Percentiles rank a stretch among this genome's conserved stretches.
Evolutionary conservation across 345 rosid species (phyloP).

Genomic region (Raphanus sativus): DNA sequence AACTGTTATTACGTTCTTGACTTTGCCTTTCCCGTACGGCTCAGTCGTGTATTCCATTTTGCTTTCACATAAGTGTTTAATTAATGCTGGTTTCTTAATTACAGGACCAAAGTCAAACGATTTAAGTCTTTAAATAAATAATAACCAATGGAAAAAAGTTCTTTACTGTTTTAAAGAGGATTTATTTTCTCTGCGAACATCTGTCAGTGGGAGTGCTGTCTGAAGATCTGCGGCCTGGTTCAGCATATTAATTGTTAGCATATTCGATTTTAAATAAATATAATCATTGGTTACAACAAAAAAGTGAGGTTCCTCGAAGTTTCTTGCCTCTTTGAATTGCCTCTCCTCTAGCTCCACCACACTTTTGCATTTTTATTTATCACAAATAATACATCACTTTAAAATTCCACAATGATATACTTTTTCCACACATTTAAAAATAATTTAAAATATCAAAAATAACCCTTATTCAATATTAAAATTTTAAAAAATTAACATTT

Average conservation of each 20-base stretch:
- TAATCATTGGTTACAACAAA: not conserved
- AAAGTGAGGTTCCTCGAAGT: slow-evolving; percentile 28
- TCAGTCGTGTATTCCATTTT: slow-evolving; percentile 24
- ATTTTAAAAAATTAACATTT: no score
- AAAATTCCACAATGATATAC: not conserved
- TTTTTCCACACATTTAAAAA: no score
- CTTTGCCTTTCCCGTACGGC: slow-evolving; percentile 26
- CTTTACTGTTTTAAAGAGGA: not conserved
- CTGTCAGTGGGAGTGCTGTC: slow-evolving; percentile 28
- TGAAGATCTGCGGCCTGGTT: slow-evolving; percentile 8
- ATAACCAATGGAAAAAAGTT: slow-evolving; percentile 1
- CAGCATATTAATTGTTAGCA: not conserved
- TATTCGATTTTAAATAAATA: not conserved
- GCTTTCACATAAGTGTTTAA: not conserved
- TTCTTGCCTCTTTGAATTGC: slow-evolving; percentile 24
- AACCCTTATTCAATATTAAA: no score
- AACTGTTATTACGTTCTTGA: slow-evolving; percentile 27
- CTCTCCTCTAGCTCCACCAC: slow-evolving; percentile 19
- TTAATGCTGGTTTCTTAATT: not conserved
- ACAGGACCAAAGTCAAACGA: slow-evolving; percentile 17
- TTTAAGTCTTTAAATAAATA: not conserved
- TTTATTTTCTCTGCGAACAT: slow-evolving; percentile 1
- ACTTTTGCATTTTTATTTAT: not conserved
- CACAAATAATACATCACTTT: not conserved
- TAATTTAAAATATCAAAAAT: no score